Evolutionary conservation across 257 asterid genomes (phyloP), one percentile per base, ranked within the genome.

Genomic region (Thymus mandschuricus): DNA sequence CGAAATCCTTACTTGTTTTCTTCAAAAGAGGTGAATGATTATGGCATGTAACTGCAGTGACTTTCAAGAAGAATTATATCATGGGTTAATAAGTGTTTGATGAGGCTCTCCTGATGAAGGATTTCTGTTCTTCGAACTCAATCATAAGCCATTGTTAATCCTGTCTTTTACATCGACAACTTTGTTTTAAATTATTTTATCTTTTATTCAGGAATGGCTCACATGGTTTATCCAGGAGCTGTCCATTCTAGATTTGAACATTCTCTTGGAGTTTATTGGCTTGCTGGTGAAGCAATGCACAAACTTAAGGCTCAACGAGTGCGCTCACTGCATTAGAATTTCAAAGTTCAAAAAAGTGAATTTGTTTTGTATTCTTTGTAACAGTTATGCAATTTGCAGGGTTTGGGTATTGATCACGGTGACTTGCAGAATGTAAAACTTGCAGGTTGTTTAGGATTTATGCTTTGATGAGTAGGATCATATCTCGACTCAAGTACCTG

Each of bases 141-240:
- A 69, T 35, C 54, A 52, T 45, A 65, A 45, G 56, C 49, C 57
- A 48, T 52, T 60, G 41, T 38, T 60, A 11, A 61, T 66, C 60
- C 9, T 13, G 72, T 61, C 51, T 50, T 7, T 74, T 48, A 59
- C 57, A 29, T 43, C 12, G 12, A 40, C 7, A 49, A 33, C 35
- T 68, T 76, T 66, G 43, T 44, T 21, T 70, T 43, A 2, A 51
- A 34, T 57, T 11, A 4, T 54, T 55, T 40, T 55, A 62, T 60
- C 43, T 49, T 8, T 58, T 64, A 56, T 78, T 33, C 84, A 94
- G 99, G 99, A 70, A 63, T 91, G 91, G 86, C 81, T 13, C 79
- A 91, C 85, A 85, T 91, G 96, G 97, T 91, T 65, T 91, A 85
- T 78, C 96, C 98, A 41, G 99, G 99, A 63, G 97, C 99, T 3